These are phyloP conservation scores for Parascedosporium putredinis DNA, from an alignment of 2,329 filamentous ascomycete species.

Conservation along the genomic window DNA sequence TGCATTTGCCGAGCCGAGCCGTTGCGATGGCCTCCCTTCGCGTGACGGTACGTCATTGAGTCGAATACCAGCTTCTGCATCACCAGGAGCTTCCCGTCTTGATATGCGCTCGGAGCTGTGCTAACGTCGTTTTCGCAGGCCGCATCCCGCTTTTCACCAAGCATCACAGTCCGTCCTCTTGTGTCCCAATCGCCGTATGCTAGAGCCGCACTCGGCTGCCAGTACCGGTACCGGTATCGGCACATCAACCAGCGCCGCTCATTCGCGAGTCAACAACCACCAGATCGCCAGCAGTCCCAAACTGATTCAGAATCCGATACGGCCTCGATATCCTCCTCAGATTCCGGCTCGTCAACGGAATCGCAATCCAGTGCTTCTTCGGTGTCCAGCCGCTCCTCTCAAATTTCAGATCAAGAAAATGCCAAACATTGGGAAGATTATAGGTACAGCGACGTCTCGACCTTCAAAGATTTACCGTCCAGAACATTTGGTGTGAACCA, in stretches of 20 bases:
- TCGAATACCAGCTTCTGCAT: too few species aligned
- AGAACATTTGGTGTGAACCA: conserved; percentile 83
- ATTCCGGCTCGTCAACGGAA: background rate
- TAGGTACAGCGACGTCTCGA: conserved; percentile 28
- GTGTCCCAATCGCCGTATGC: background rate
- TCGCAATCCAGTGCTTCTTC: background rate
- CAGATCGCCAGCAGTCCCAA: background rate
- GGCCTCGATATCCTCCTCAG: background rate
- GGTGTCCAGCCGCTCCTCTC: background rate
- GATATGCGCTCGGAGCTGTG: too few species aligned
- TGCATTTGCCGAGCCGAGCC: background rate
- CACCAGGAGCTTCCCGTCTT: too few species aligned
- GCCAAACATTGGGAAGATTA: conserved; percentile 31
- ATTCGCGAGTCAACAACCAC: background rate
- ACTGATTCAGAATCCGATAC: background rate
- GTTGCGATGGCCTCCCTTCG: conserved; percentile 6
- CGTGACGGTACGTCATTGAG: too few species aligned
- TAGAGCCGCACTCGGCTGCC: background rate
- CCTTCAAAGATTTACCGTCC: conserved; percentile 34
- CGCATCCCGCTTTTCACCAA: background rate
- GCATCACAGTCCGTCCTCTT: background rate
- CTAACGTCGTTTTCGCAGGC: background rate
- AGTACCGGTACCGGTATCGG: background rate
- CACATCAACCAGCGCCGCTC: background rate
- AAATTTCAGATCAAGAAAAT: background rate